These are phyloP conservation scores for Phyllosticta paracitricarpa DNA, from an alignment of 2,329 filamentous ascomycete species.

Conservation along the genomic window DNA sequence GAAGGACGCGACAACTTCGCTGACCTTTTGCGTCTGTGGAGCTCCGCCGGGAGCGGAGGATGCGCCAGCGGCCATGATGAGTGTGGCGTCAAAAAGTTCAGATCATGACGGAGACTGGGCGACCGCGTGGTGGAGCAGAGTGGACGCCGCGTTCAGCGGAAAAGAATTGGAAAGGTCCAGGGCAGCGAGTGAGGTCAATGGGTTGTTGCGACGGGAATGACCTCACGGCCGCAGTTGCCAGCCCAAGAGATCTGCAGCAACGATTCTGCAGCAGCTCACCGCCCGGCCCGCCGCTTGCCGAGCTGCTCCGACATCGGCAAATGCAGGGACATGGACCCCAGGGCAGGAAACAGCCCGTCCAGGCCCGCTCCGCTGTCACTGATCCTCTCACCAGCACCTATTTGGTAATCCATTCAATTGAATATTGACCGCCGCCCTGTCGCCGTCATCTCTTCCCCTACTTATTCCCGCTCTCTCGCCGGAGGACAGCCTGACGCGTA, in stretches of 20 bases:
- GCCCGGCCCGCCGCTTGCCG: no score
- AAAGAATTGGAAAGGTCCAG: no score
- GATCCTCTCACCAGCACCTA: background rate
- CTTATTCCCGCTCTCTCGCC: conserved; percentile 3
- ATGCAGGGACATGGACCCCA: background rate
- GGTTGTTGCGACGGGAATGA: background rate
- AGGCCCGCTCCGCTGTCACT: conserved; percentile 1
- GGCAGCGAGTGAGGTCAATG: no score
- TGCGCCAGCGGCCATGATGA: conserved; percentile 24
- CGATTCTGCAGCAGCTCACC: no score
- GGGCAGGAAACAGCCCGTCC: background rate
- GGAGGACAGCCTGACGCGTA: conserved; percentile 6
- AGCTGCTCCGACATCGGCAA: background rate
- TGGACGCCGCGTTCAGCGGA: background rate
- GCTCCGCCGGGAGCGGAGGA: conserved; percentile 22
- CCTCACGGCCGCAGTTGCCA: background rate
- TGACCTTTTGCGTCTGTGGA: conserved; percentile 47
- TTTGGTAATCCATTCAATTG: conserved; percentile 1
- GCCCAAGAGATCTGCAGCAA: background rate
- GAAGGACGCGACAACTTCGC: conserved; percentile 68
- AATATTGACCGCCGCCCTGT: background rate
- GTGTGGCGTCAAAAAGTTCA: background rate
- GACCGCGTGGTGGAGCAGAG: background rate
- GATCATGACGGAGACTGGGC: background rate
- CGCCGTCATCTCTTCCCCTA: background rate